Base-by-base conservation (phyloP, 768 basidiomycete genomes). In the Hygrocybe coccinea region DNA sequence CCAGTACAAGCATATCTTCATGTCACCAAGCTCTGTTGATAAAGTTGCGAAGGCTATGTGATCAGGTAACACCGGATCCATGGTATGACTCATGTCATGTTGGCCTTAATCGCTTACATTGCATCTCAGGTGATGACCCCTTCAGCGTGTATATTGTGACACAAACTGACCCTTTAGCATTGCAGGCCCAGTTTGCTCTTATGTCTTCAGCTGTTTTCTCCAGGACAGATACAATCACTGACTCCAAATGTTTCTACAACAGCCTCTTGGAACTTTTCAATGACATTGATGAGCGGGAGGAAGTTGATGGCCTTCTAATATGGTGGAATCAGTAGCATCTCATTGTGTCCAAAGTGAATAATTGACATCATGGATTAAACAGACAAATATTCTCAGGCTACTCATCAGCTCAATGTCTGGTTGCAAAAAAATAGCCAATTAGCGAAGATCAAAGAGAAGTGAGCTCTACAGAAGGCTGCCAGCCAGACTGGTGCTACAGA, bases 181-280 rank as follows among this genome's bases (percentile, higher is more conserved):
- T 39, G 14, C 49, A 62, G 62, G 36, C 59, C 48, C 49, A 55
- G 15, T 62, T 63, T 45, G 22, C 53, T 3, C 38, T 60, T 10
- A 44, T 22, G 15, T 60, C 58, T 19, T 25, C 51, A 5, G 22
- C 29, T 29, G 29, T 29, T 29, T 29, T 29, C 29, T 29, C 29
- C 1, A 19, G 59, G 14, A 59, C 60, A 5, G 54, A 62, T 19
- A 55, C 41, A 3, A 38, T 38, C n/a, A 63, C 58, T 0, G 52
- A 63, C 46, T 61, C 58, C 9, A 55, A 61, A 33, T 12, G n/a
- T 5, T 64, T 60, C 33, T 60, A 64, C 36, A 49, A 53, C 34
- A 54, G 50, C 15, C 17, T 62, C 12, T 29, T 60, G 9, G 54
- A 58, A 11, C 44, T 64, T 45, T 36, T 62, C 2, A 56, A 61